These are phyloP conservation scores for Elaeis guineensis DNA, from an alignment of 176 grass and related monocot species.

Conservation along the genomic window DNA sequence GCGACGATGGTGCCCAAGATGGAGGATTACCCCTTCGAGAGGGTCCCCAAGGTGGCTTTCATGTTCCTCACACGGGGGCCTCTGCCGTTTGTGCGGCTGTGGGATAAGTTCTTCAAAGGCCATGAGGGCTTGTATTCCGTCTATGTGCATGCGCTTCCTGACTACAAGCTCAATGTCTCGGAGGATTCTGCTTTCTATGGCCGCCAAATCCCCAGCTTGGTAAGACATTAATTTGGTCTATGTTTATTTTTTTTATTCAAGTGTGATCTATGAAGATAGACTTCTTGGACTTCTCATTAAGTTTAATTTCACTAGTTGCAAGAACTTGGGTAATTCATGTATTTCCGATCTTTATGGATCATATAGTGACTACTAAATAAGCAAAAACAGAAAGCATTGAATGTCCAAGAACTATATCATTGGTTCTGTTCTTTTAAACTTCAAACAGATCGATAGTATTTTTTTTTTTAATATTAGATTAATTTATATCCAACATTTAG, in stretches of 20 bases:
- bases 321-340: too few species aligned
- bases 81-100: background rate
- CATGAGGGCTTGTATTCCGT: slow-evolving; percentile 9
- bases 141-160: slow-evolving; percentile 2
- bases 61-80: slow-evolving; percentile 12
- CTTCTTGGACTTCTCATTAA: too few species aligned
- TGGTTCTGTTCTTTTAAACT: too few species aligned
- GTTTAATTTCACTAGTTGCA: too few species aligned
- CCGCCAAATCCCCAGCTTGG: slow-evolving; percentile 10
- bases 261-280: too few species aligned
- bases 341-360: too few species aligned
- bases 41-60: slow-evolving; percentile 14
- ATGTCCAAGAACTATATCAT: too few species aligned
- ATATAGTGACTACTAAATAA: too few species aligned
- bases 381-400: too few species aligned
- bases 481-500: too few species aligned
- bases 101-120: slow-evolving; percentile 17
- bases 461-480: too few species aligned
- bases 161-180: slow-evolving; percentile 5
- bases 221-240: background rate
- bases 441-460: too few species aligned
- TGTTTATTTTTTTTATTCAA: background rate
- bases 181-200: slow-evolving; percentile 6
- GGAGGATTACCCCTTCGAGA: slow-evolving; percentile 6
- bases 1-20: slow-evolving; percentile 4